Base-by-base conservation (phyloP, 805 yeast species). In the Schizosaccharomyces osmophilus region DNA sequence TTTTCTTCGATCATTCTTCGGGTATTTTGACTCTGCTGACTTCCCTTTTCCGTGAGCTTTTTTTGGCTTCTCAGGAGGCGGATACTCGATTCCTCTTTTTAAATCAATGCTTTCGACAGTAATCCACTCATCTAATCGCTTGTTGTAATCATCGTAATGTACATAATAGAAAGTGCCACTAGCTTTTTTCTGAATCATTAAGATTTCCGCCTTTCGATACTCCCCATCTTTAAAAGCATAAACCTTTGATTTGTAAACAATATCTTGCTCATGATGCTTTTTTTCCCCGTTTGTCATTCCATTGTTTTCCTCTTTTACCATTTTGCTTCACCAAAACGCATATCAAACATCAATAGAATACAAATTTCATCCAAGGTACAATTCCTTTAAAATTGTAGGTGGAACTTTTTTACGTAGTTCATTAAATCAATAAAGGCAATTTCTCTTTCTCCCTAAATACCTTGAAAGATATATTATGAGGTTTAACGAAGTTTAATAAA, bases 101-200 rank as follows among this genome's bases (percentile, higher is more conserved):
- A 82, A 78, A 69, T 87, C 86, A 11, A 93, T 82, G 61, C 94
- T 77, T 45, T 81, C 82, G 4, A 80, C 76, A 24, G 78, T 75
- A 5, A 93, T 80, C 97, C 97, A 90, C 71, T 93, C 98, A 73
- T 93, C 99, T 66, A 93, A 77, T 71, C 99, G 84, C 72, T 93
- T 93, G 75, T 93, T 93, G 75, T 83, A 93, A 66, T 89, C 95
- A 61, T 82, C 87, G 73, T 88, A 93, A 71, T 93, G 99, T 39
- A 93, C 95, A 70, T 93, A 93, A 71, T 84, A 89, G 65, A 81
- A 85, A 41, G 82, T 80, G 64, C 84, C 79, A 15, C 89, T 87
- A 69, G 87, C 84, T 67, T 85, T 82, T 58, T 78, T 72, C 64
- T 85, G 87, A 60, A 81, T 78, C 22, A 89, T 87, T 57, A 93